Base-by-base conservation (phyloP, 768 basidiomycete species). In the Russula earlei region DNA sequence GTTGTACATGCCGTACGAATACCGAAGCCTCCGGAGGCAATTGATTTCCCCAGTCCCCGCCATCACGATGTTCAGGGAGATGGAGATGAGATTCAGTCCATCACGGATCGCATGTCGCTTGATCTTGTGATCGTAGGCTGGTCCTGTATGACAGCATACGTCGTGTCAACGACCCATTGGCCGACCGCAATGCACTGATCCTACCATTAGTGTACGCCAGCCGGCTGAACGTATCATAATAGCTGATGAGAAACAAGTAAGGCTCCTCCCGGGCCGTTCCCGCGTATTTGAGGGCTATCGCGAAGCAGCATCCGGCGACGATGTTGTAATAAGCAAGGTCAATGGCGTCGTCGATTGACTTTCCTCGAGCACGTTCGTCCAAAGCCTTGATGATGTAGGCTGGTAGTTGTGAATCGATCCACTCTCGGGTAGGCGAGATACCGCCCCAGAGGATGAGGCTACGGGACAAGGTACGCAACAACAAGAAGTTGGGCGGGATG, bases 31-130 rank as follows among this genome's bases (percentile, higher is more conserved):
- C 19, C 91, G 81, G 17, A 98, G 74, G 62, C 89, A 91, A 53
- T 85, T 87, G 48, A 97, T 81, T 68, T 98, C 93, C 4, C 96
- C 96, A 0, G 93, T 95, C 10, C 96, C 96, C 2, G 95, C 92
- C 91, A 98, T 95, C 41, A 98, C 87, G 79, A 95, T 87, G 65
- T 88, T 84, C 31, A 96, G 71, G 1, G 93, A 77, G 34, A 96
- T 77, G 0, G 90, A 87, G 52, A 98, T 86, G 38, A 94, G 72
- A 65, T 89, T 94, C 34, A 97, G 74, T 4, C 90, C 91, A 63
- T 92, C 90, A 12, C 93, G 79, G 22, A 94, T 80, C 3, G 91
- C 86, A 6, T 87, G 84, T 2, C 93, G 83, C 64, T 87, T 86
- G 67, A 97, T 91, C 64, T 85, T 86, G 56, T 86, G 84, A 66